Evolutionary conservation across 495 filamentous ascomycete genomes (phyloP), one percentile per base, ranked within the genome.

Genomic region (Hypomontagnella submonticulosa): DNA sequence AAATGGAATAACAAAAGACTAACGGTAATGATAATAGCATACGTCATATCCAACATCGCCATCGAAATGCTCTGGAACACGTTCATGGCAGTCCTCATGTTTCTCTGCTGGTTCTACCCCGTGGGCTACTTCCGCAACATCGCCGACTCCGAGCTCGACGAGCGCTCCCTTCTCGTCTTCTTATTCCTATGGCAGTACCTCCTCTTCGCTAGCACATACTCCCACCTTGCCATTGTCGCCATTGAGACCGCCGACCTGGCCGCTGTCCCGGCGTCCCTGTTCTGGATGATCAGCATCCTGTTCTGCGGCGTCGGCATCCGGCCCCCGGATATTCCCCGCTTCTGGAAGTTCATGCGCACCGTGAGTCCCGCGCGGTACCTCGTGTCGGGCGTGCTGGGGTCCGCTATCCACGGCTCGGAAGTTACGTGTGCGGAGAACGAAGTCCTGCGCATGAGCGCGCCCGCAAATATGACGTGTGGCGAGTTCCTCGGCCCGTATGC

Each of bases 291-390:
- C 7, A 85, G 83, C 67, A 71, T 89, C 63, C 86, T 89, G 73
- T 92, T 92, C 81, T 89, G 86, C 68, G 88, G 88, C 80, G 89
- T 93, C 47, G 84, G 93, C 61, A 85, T 89, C 53, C 81, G 73
- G 32, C 88, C 90, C 2, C 66, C 75, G 1, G 79, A 75, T 1
- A 75, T 92, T 20, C 90, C 90, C 6, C 73, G 84, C 7, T 92
- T 93, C 80, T 95, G 91, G 90, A 90, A 90, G 63, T 93, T 92
- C 80, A 90, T 93, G 88, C 92, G 92, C 74, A 87, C 87, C 30
- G 78, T 90, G 47, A 90, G 88, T 4, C 90, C 91, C 4, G 87
- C 93, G 57, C 89, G 87, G 0, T 92, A 93, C 63, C 75, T 90
- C 0, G 84, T 92, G 4, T 81, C 79, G 27, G 84, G 82, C 12